Evolutionary conservation across 352 stramenopile species (phyloP).

Genomic region (Globisporangium cederbergense): DNA sequence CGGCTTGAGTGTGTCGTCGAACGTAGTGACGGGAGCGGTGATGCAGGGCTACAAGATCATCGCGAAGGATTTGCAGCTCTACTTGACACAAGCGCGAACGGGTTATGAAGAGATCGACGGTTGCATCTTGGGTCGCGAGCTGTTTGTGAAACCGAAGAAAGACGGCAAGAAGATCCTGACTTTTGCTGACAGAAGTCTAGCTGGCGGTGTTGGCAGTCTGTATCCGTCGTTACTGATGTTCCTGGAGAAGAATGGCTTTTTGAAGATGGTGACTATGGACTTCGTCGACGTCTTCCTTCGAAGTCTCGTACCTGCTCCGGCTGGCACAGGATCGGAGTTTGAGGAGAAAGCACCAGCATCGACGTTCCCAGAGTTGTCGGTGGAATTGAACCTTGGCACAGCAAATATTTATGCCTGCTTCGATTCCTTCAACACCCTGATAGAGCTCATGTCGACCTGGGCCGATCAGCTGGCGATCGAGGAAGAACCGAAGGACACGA

Average conservation of each 20-base stretch:
- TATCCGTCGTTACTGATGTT: conserved; percentile 80
- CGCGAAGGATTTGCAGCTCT: conserved; percentile 66
- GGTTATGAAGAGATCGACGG: conserved; percentile 74
- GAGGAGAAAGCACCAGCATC: conserved; percentile 37
- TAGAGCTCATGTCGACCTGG: conserved; percentile 70
- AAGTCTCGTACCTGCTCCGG: conserved; percentile 45
- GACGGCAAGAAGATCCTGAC: conserved; percentile 38
- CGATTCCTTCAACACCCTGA: conserved; percentile 86
- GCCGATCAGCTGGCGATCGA: conserved; percentile 64
- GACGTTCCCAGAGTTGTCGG: conserved; percentile 65
- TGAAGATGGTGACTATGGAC: conserved; percentile 85
- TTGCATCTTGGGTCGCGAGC: conserved; percentile 57
- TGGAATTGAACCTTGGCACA: conserved; percentile 80
- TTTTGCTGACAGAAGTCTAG: conserved; percentile 28
- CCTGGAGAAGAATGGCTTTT: conserved; percentile 75
- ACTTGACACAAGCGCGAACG: conserved; percentile 54
- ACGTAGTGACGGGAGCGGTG: conserved; percentile 79
- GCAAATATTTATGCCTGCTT: conserved; percentile 89
- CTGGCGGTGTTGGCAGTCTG: conserved; percentile 9
- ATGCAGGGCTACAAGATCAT: conserved; percentile 88
- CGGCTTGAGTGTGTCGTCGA: conserved; percentile 75
- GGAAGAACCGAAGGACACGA: conserved; percentile 64
- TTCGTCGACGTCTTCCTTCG: conserved; percentile 83
- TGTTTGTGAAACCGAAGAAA: conserved; percentile 36
- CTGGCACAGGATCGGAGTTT: conserved; percentile 2